phyloP scores from a whole-genome alignment of 208 protist genomes.

The Trypanosoma brucei region DNA sequence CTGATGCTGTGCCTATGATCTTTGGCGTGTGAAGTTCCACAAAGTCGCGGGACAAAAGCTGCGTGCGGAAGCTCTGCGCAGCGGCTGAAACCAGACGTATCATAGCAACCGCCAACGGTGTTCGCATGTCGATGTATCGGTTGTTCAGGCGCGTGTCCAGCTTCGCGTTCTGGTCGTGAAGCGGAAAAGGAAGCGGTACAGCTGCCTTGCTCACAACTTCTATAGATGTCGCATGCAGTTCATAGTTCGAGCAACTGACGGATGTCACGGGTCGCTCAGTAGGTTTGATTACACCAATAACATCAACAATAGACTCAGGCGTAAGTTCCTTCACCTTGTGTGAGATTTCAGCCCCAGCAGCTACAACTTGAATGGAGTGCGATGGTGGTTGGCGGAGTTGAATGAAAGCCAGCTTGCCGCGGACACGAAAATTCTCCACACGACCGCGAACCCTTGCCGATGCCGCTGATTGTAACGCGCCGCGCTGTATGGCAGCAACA shows the following conservation, averaged over 20 bases:
- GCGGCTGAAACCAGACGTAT: slow-evolving; percentile 89
- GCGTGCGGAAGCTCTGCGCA: slow-evolving; percentile 81
- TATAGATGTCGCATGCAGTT: slow-evolving; percentile 53
- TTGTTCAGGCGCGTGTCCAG: slow-evolving; percentile 95
- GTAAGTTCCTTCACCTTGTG: slow-evolving; percentile 36
- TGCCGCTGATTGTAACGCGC: slow-evolving; percentile 6
- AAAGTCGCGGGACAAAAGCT: slow-evolving; percentile 86
- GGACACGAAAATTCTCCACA: slow-evolving; percentile 44
- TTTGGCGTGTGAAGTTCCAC: slow-evolving; percentile 99
- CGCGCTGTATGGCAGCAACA: slow-evolving; percentile 9
- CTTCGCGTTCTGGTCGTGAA: slow-evolving; percentile 75
- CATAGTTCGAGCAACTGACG: slow-evolving; percentile 41
- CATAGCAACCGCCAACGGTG: slow-evolving; percentile 89
- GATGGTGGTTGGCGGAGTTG: slow-evolving; percentile 68
- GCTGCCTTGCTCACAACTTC: slow-evolving; percentile 40
- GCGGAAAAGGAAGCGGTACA: slow-evolving; percentile 78
- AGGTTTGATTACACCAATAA: slow-evolving; percentile 38
- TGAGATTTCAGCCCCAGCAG: slow-evolving; percentile 28
- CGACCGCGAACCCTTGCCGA: slow-evolving; percentile 40
- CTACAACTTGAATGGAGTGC: slow-evolving; percentile 68
- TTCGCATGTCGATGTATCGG: slow-evolving; percentile 95
- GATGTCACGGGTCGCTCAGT: slow-evolving; percentile 35
- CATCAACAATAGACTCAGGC: slow-evolving; percentile 69
- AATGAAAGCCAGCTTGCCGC: slow-evolving; percentile 61
- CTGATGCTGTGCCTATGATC: slow-evolving; percentile 92